Evolutionary conservation across 2,329 filamentous ascomycete species (phyloP), one percentile per base, ranked within the genome.

Genomic region (Chrysoporthe austroafricana): DNA sequence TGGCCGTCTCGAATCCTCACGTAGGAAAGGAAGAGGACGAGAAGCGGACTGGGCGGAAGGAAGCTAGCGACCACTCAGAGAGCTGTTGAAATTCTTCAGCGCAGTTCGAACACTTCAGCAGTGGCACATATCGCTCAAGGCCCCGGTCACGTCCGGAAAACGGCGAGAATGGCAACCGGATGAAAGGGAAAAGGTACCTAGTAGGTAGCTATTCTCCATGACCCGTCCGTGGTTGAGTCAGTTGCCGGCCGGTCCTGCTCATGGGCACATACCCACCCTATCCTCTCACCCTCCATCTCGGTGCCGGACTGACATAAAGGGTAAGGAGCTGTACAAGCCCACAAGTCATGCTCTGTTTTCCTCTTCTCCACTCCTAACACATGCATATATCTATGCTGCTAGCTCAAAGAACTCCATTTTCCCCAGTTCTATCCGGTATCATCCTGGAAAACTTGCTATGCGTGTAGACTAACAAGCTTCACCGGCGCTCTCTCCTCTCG

Each of bases 381-480:
- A 44, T 36, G 36, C n/a, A 62, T 21, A 16, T 3, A 32, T 36
- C 42, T 21, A 62, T 62, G 44, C 43, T 50, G 21, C n/a, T 61
- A 42, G 21, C 18, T 44, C 57, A 18, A n/a, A 16, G n/a, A 42
- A 43, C 60, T 18, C 43, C 60, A 4, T 62, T n/a, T n/a, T 18
- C 9, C 44, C 43, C 44, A 34, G 13, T 7, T 52, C 60, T 52
- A 42, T 39, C 34, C 34, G 60, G 26, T 62, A 50, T 62, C 44
- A n/a, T 62, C 32, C 34, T 62, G 14, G 11, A 4, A 62, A 21
- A 34, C 16, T 39, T 62, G 44, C 60, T 62, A 62, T 62, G 60
- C 43, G 50, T 52, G 44, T 34, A 57, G 32, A 43, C n/a, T 48
- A 18, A 36, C 44, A 48, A 21, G 4, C 18, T 36, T 62, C 18